Base-by-base conservation (phyloP, 2,329 filamentous ascomycete genomes). In the Claviceps sp. region DNA sequence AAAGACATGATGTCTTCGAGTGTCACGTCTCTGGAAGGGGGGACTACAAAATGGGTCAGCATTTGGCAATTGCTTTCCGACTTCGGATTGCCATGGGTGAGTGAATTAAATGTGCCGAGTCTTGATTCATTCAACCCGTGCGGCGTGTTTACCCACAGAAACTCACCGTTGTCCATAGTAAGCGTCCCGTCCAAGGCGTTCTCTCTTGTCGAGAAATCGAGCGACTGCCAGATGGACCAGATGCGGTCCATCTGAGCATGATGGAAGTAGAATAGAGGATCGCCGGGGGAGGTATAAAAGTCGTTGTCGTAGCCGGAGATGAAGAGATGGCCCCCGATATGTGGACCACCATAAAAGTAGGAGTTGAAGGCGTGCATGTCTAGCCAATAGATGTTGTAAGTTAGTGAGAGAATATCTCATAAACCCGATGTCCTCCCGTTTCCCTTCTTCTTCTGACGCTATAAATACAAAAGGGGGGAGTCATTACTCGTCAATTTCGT, bases 191-290 rank as follows among this genome's bases (percentile, higher is more conserved):
- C 26, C 14, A 55, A 37, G n/a, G 42, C 53, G 24, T 52, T 7
- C 7, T 47, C 49, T 37, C 53, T 44, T 11, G 5, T 22, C 1
- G 22, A 3, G n/a, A 43, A 52, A n/a, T 55, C 47, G 24, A 50
- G 47, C 11, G 37, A 43, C 44, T 55, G 53, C 53, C 53, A 55
- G 24, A 55, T 34, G 11, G 53, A 14, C 53, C 53, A 55, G 9
- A 55, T 18, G 2, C 50, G 47, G 46, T 55, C 53, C 4, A 55
- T 3, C 43, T 52, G 47, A 34, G 34, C 38, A 37, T 55, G 53
- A 9, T 50, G 24, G 8, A 55, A 47, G 37, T 48, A 55, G 14
- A 55, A 55, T 5, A 37, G 41, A 16, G 50, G 50, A 26, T 55
- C 53, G 5, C 18, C n/a, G 24, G 53, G 53, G 5, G 53, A 52